Base-by-base conservation (phyloP, 495 filamentous ascomycete genomes). In the Arthonia radiata region DNA sequence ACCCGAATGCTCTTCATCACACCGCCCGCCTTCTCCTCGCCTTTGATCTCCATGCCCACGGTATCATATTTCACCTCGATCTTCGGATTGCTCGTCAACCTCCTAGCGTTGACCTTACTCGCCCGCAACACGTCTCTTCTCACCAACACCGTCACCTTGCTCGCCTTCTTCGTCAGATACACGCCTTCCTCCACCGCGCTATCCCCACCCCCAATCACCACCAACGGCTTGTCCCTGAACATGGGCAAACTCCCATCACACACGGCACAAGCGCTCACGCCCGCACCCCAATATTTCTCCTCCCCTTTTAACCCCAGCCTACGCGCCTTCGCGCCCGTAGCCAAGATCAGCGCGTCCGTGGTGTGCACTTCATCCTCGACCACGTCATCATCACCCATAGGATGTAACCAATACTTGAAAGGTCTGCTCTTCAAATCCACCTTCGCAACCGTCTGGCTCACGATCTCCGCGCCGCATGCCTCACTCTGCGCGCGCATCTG, bases 241-340 rank as follows among this genome's bases (percentile, higher is more conserved):
- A 99, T 94, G 13, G 86, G 86, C 17, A 94, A 77, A 26, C 82
- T 82, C 31, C 86, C 86, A 42, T 99, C 86, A 54, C 86, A 99
- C 25, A 99, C 86, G 22, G 86, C 86, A 44, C 86, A 99, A 27
- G 86, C 86, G 30, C 71, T 80, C 44, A 99, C 82, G 35, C 86
- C 86, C 41, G 71, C 81, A 53, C 92, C 82, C 86, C 89, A 94
- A 57, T 76, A 94, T 37, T 64, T 71, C 26, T 83, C 73, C 54
- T 94, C 86, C 15, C 86, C 86, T n/a, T 67, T 57, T 6, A 99
- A 62, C 40, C 69, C 55, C 14, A 94, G 50, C 30, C 89, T 58
- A 28, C 73, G 58, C 23, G 86, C 86, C 22, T 82, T 90, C 27
- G 86, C 86, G 34, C 86, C 86, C 2, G 86, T 99, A 10, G 86